Base-by-base conservation (phyloP, 1,139 yeast genomes). In the Hemisphaericaspora lyxosophila region DNA sequence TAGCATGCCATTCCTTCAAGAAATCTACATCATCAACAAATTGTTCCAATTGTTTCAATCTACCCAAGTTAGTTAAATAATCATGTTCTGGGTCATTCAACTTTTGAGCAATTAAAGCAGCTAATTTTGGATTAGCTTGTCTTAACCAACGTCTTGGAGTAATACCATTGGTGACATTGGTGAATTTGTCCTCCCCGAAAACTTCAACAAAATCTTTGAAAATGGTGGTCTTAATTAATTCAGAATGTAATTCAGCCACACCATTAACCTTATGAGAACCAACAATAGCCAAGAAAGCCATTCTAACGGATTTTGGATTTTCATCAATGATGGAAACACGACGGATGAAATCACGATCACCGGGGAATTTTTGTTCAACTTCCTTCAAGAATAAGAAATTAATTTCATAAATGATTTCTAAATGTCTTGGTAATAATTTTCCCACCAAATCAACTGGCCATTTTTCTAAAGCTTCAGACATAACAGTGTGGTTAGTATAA, bases 101-200 rank as follows among this genome's bases (percentile, higher is more conserved):
- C 51, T 80, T 81, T 40, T 80, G 75, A 32, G 87, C 74, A 55
- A 89, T 90, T 49, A 90, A 73, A 16, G 66, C 70, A 18, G 95
- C 78, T 54, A 89, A 72, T 49, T 71, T 71, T 13, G 97, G 97
- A 62, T 89, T 90, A 35, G 96, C 96, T 67, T 89, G 96, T 60
- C 82, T 82, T 59, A 89, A 75, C 97, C 97, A 89, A 67, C 97
- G 82, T 71, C 97, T 81, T 51, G 97, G 97, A 4, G 97, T 90
- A 55, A 89, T 81, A 67, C 97, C 97, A 61, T 90, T 90, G 38
- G 97, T 89, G 43, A 89, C 96, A 55, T 89, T 89, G 43, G 87
- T 85, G 62, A 89, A 89, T 64, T 85, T 86, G 47, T 85, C 87
- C 24, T 74, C 58, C 31, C 97, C 97, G 51, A 78, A 88, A 32